Conservation (phyloP, 495 filamentous ascomycete genomes). For the Achaetomiella virescens region DNA sequence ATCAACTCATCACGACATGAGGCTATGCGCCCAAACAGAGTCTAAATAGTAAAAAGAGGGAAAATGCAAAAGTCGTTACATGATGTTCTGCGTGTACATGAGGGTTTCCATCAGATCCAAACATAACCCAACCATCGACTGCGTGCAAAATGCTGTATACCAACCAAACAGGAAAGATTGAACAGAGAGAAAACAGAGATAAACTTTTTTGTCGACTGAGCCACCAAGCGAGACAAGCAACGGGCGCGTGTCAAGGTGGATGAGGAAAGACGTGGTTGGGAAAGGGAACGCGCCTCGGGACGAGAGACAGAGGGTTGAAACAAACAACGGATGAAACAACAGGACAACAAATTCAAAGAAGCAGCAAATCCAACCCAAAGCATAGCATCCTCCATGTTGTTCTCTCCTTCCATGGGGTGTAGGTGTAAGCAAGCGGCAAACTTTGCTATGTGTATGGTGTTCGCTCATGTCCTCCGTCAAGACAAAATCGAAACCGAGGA, state of each 20-base stretch:
- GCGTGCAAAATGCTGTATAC: not conserved
- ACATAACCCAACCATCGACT: not conserved
- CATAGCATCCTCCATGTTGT: not conserved
- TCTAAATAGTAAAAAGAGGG: constrained; percentile 3
- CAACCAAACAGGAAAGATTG: not conserved
- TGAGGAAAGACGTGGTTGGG: not conserved
- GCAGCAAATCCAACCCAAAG: not conserved
- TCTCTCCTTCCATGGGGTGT: not conserved
- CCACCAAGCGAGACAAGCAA: not conserved
- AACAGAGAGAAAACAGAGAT: not conserved
- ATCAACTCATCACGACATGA: constrained; percentile 8
- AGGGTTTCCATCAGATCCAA: not conserved
- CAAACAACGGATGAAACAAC: not conserved
- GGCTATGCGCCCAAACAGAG: constrained; percentile 3
- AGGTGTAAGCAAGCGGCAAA: not conserved
- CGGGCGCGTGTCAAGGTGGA: too few relatives aligned
- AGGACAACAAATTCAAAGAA: not conserved
- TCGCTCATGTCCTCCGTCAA: not conserved
- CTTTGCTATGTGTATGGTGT: not conserved
- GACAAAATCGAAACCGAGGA: not conserved
- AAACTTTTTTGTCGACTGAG: not conserved
- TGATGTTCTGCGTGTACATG: constrained; percentile 2
- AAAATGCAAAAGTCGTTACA: constrained; percentile 7
- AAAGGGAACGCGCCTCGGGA: not conserved
- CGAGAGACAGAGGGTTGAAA: not conserved